phyloP scores from a whole-genome alignment of 768 basidiomycete genomes.

The Lactarius vividus region DNA sequence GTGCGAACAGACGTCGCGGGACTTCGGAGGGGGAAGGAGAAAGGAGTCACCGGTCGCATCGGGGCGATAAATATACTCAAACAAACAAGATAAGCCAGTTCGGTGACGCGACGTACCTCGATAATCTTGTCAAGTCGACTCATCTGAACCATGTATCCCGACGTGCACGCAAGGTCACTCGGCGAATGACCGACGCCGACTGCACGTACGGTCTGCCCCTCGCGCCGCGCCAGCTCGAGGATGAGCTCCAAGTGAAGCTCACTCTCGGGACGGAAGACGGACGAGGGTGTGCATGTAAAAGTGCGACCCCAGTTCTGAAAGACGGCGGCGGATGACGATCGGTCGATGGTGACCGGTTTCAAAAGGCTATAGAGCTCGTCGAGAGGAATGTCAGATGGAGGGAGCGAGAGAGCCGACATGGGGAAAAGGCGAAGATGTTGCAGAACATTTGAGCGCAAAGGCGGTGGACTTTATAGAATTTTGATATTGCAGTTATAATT shows the following conservation, averaged over 20 bases:
- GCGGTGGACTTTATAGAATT: conserved; percentile 20
- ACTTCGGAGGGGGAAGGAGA: neutral
- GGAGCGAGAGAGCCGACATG: conserved; percentile 25
- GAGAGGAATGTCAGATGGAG: conserved; percentile 43
- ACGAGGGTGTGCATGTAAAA: conserved; percentile 64
- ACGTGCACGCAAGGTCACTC: conserved; percentile 89
- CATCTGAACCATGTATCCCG: conserved; percentile 80
- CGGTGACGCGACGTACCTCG: conserved; percentile 55
- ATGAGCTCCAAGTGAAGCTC: conserved; percentile 68
- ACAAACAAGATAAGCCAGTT: conserved; percentile 18
- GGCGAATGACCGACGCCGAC: conserved; percentile 93
- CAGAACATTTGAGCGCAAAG: neutral
- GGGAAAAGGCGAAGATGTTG: neutral
- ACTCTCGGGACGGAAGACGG: conserved; percentile 72
- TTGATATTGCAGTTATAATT: conserved; percentile 3
- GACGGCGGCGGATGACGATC: conserved; percentile 37
- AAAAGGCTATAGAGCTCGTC: conserved; percentile 52
- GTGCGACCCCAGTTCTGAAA: conserved; percentile 90
- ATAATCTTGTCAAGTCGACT: conserved; percentile 68
- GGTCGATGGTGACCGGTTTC: conserved; percentile 51
- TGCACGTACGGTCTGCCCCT: conserved; percentile 70
- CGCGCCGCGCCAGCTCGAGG: conserved; percentile 75
- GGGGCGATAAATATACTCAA: conserved; percentile 3
- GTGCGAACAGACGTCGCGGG: neutral
- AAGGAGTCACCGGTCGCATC: neutral